phyloP scores from a whole-genome alignment of 2,329 filamentous ascomycete genomes.

The Uncinocarpus reesii region DNA sequence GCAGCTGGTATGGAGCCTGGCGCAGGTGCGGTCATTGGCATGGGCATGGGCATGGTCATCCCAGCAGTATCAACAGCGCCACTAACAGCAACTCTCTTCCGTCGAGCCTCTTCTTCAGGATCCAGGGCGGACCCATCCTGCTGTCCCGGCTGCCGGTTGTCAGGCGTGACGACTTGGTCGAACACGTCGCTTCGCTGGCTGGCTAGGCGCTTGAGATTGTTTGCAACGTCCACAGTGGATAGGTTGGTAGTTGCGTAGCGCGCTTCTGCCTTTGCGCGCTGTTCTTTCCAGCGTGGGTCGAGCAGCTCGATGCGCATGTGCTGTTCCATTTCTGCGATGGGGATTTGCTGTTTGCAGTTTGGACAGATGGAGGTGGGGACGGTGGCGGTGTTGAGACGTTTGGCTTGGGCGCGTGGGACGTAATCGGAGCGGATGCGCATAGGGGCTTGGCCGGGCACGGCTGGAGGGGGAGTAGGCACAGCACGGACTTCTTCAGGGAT shows the following conservation, averaged over 20 bases:
- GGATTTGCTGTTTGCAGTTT: slow-evolving; percentile 85
- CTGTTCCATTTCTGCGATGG: slow-evolving; percentile 74
- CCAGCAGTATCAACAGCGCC: slow-evolving; percentile 32
- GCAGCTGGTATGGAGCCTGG: slow-evolving; percentile 2
- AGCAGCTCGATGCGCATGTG: slow-evolving; percentile 93
- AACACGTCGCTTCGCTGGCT: slow-evolving; percentile 83
- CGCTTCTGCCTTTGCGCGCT: slow-evolving; percentile 78
- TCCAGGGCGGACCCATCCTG: slow-evolving; percentile 43
- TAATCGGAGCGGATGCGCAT: slow-evolving; percentile 95
- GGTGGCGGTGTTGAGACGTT: slow-evolving; percentile 54
- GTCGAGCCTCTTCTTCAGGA: slow-evolving; percentile 62
- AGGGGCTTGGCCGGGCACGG: slow-evolving; percentile 35
- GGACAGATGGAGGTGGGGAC: slow-evolving; percentile 64
- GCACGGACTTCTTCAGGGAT: slow-evolving; percentile 27
- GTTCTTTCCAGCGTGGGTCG: slow-evolving; percentile 91
- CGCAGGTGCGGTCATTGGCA: neutral
- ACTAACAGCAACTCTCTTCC: slow-evolving; percentile 60
- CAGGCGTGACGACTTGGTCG: slow-evolving; percentile 41
- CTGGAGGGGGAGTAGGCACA: slow-evolving; percentile 31
- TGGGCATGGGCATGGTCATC: slow-evolving; percentile 41
- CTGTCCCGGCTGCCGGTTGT: slow-evolving; percentile 5
- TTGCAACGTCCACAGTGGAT: slow-evolving; percentile 75
- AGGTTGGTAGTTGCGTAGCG: slow-evolving; percentile 78
- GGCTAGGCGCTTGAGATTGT: slow-evolving; percentile 89
- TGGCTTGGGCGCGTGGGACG: slow-evolving; percentile 69